These are phyloP conservation scores for Candida silvicultrix DNA, from an alignment of 805 yeast species.

Conservation along the genomic window DNA sequence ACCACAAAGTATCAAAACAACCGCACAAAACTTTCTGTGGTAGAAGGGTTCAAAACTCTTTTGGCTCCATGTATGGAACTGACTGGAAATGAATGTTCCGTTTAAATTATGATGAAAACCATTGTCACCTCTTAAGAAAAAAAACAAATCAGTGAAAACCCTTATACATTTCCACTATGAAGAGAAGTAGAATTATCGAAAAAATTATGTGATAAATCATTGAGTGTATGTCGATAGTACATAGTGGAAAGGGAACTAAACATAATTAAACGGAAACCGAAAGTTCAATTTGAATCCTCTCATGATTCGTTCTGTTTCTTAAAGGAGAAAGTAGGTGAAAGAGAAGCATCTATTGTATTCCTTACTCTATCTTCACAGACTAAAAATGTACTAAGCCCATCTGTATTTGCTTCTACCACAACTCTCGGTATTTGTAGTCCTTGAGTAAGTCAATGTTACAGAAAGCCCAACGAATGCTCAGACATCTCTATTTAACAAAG, in stretches of 20 bases:
- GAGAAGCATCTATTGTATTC: constrained; percentile 71
- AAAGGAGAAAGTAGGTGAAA: constrained; percentile 60
- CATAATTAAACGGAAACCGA: constrained; percentile 67
- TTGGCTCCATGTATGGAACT: too few relatives aligned
- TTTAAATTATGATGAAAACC: too few relatives aligned
- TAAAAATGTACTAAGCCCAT: background rate
- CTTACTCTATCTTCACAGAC: constrained; percentile 46
- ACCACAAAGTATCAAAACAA: background rate
- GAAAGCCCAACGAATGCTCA: background rate
- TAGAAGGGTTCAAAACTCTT: background rate
- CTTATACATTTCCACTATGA: background rate
- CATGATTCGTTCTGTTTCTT: background rate
- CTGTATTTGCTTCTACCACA: background rate
- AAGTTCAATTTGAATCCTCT: constrained; percentile 44
- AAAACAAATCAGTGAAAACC: too few relatives aligned
- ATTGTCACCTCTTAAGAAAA: too few relatives aligned
- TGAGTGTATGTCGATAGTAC: constrained; percentile 69
- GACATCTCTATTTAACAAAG: background rate
- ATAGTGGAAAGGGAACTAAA: constrained; percentile 76
- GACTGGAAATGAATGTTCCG: too few relatives aligned
- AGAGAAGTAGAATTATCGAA: background rate
- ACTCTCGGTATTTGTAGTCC: background rate
- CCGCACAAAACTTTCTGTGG: background rate
- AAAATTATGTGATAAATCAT: background rate
- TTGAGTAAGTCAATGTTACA: background rate